Evolutionary conservation across 2,329 filamentous ascomycete species (phyloP), one percentile per base, ranked within the genome.

Genomic region (Cladophialophora psammophila): DNA sequence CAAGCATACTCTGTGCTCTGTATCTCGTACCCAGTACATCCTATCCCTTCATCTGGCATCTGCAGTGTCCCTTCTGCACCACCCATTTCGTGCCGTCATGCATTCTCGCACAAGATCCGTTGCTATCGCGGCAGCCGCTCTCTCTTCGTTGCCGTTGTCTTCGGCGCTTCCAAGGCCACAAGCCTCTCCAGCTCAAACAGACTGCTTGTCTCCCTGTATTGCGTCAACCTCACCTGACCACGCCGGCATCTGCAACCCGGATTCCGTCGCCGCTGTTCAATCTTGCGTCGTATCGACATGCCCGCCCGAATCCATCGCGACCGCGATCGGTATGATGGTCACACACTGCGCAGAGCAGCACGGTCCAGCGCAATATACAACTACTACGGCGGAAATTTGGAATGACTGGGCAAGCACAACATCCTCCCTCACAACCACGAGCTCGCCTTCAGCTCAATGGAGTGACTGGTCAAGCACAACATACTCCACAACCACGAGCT

Each of bases 21-120:
- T n/a, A 35, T 36, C 52, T 34, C 52, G 3, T 26, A n/a, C n/a
- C n/a, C n/a, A n/a, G n/a, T n/a, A 26, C 26, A 26, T 26, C 26
- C 3, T 26, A 26, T 26, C 32, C 31, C 20, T 18, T 18, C 31
- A 34, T 50, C 40, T 13, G 31, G 12, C 10, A 61, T 40, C 59
- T 32, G n/a, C 48, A 53, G 54, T 26, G n/a, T 35, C n/a, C 34
- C n/a, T 60, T 45, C n/a, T 13, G 45, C n/a, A 26, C 36, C 26
- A 54, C 2, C 53, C 45, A 20, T 55, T 55, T 34, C 3, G 18
- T 35, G 18, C 13, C 40, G 45, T 52, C 38, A 66, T 66, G 63
- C 38, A 56, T 62, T 66, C 58, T 15, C 63, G 58, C 42, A 55
- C 63, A 38, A 55, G 50, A 62, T 66, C 63, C 50, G 52, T 52